phyloP scores from a whole-genome alignment of 306 rosid species.

The Ormosia semicastrata region DNA sequence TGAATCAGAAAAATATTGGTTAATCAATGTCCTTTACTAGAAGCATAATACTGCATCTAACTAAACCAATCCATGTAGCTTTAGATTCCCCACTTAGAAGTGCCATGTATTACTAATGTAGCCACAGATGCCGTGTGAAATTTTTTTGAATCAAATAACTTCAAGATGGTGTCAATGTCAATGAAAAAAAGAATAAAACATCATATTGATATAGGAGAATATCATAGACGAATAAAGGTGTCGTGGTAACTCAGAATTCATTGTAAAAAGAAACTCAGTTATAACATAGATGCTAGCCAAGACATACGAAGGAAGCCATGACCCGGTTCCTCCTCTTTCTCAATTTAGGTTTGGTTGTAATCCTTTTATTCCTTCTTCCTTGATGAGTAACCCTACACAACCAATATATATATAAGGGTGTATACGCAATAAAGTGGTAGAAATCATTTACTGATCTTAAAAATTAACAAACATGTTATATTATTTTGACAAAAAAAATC shows the following conservation, averaged over 20 bases:
- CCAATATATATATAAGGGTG: too few relatives aligned
- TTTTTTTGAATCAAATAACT: background rate
- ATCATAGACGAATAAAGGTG: background rate
- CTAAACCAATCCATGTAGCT: background rate
- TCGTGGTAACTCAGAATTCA: background rate
- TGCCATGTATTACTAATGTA: background rate
- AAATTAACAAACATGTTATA: too few relatives aligned
- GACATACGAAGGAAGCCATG: too few relatives aligned
- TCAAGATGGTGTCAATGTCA: background rate
- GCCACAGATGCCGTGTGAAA: background rate
- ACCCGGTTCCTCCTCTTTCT: background rate
- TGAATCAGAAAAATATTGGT: background rate
- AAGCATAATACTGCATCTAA: background rate
- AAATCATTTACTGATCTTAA: too few relatives aligned
- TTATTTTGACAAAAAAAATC: too few relatives aligned
- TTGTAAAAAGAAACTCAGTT: too few relatives aligned
- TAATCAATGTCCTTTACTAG: background rate
- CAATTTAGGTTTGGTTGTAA: background rate
- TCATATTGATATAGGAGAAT: background rate
- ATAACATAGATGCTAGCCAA: background rate
- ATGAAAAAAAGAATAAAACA: background rate
- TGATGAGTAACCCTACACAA: too few relatives aligned
- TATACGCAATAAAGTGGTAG: too few relatives aligned
- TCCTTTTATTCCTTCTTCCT: background rate
- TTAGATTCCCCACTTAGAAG: constrained; percentile 2